Evolutionary conservation across 208 protist genomes (phyloP).

Genomic region (Leishmania mexicana): DNA sequence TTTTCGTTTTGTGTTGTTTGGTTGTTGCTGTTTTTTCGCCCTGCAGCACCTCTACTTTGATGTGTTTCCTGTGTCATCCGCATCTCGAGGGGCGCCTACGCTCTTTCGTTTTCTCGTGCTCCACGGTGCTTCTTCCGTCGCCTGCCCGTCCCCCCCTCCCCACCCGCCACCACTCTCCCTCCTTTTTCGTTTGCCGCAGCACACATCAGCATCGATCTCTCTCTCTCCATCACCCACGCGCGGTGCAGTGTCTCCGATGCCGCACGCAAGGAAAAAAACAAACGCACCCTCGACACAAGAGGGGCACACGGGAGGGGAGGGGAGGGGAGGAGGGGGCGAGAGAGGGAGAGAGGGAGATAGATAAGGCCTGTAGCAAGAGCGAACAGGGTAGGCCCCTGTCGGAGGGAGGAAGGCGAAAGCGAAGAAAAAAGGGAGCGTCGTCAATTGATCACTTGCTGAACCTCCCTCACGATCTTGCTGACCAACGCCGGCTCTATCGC

Average conservation of each 20-base stretch:
- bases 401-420: neutral
- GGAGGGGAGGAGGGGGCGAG: neutral
- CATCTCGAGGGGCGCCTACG: neutral
- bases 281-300: neutral
- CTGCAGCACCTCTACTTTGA: neutral
- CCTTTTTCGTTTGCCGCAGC: neutral
- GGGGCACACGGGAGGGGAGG: neutral
- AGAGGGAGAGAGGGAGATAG: neutral
- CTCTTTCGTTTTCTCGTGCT: neutral
- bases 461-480: slow-evolving; percentile 30
- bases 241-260: neutral
- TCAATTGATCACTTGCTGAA: slow-evolving; percentile 1
- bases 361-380: neutral
- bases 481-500: slow-evolving; percentile 44
- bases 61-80: neutral
- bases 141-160: too few species aligned
- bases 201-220: neutral
- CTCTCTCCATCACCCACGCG: neutral
- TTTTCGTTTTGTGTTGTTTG: too few species aligned
- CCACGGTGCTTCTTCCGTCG: neutral
- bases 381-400: neutral
- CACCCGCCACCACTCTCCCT: neutral
- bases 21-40: too few species aligned
- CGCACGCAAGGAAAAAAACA: neutral
- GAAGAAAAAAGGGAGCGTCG: neutral